Base-by-base conservation (phyloP, 441 rosid genomes). In the Viola pubescens region DNA sequence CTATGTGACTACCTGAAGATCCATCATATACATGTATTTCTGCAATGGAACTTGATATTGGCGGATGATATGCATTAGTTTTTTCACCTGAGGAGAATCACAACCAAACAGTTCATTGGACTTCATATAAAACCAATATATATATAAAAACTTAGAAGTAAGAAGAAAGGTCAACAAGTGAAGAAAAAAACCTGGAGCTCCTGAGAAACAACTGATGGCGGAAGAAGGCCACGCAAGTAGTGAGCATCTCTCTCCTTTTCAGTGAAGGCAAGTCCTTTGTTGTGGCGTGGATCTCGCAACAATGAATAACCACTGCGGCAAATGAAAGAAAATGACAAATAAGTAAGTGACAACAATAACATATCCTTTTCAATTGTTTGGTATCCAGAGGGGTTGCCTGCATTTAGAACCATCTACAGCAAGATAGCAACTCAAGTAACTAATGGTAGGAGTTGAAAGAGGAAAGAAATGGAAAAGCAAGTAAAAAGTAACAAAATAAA, bases 181-280 rank as follows among this genome's bases (percentile, higher is more conserved):
- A 26, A 14, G 54, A 14, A 56, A 52, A 42, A 38, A 63, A 91
- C 96, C 91, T 91, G 97, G 68, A 87, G 85, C 9, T 84, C 66
- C 67, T 89, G 95, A 82, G 89, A 72, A 54, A 72, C 49, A 54
- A 89, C 75, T 45, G 74, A 58, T 7, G 98, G 95, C 52, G 98
- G 98, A 9, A 91, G 81, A 70, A 91, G 90, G 59, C 98, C 95
- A 52, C 88, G 82, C 80, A 91, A 67, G 81, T 89, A 91, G 72
- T 87, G 97, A 4, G 91, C 77, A 67, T 87, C 87, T 63, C 98
- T 84, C 65, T 91, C 98, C 68, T 75, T 75, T 71, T 87, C 91
- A 41, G 76, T 81, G 72, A 89, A 91, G 48, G 94, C 86, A 70
- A 89, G 89, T 64, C 98, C 98, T 70, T 91, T 91, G 87, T 89